These are phyloP conservation scores for Fonsecaea pedrosoi DNA, from an alignment of 2,329 filamentous ascomycete genomes.

Conservation along the genomic window DNA sequence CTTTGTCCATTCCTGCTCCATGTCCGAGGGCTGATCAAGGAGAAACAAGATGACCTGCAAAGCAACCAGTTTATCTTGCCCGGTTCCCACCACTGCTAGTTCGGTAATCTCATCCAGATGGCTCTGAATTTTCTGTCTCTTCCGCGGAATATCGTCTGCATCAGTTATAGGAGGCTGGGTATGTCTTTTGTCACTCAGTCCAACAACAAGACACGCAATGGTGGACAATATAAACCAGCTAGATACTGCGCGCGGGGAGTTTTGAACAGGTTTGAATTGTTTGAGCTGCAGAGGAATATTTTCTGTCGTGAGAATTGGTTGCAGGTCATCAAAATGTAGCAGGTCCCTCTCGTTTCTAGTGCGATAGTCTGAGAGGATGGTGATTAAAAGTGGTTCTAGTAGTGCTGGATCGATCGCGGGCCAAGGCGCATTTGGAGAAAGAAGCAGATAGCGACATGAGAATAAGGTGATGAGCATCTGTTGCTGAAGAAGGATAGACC, in stretches of 20 bases:
- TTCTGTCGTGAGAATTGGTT: conserved; percentile 54
- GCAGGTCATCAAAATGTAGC: conserved; percentile 78
- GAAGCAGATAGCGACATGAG: conserved; percentile 66
- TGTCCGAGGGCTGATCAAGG: conserved; percentile 23
- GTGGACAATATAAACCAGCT: conserved; percentile 51
- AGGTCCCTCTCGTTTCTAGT: conserved; percentile 72
- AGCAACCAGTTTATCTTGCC: conserved; percentile 30
- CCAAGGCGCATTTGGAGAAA: conserved; percentile 49
- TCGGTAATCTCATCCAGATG: conserved; percentile 25
- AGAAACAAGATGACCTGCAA: conserved; percentile 35
- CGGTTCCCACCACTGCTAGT: conserved; percentile 14
- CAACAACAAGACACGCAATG: conserved; percentile 46
- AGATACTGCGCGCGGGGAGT: conserved; percentile 47
- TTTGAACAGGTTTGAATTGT: conserved; percentile 48
- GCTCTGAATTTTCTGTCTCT: conserved; percentile 31
- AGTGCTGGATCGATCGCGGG: conserved; percentile 42
- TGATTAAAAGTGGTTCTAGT: conserved; percentile 26
- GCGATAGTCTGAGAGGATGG: conserved; percentile 79
- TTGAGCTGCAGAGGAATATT: conserved; percentile 46
- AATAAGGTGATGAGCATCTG: conserved; percentile 78
- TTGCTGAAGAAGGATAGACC: conserved; percentile 70
- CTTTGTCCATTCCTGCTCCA: conserved; percentile 13
- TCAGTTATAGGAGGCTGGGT: background rate
- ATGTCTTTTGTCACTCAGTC: conserved; percentile 14
- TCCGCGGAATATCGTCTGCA: conserved; percentile 27